Evolutionary conservation across 768 basidiomycete species (phyloP), one percentile per base, ranked within the genome.

Genomic region (Vararia minispora): DNA sequence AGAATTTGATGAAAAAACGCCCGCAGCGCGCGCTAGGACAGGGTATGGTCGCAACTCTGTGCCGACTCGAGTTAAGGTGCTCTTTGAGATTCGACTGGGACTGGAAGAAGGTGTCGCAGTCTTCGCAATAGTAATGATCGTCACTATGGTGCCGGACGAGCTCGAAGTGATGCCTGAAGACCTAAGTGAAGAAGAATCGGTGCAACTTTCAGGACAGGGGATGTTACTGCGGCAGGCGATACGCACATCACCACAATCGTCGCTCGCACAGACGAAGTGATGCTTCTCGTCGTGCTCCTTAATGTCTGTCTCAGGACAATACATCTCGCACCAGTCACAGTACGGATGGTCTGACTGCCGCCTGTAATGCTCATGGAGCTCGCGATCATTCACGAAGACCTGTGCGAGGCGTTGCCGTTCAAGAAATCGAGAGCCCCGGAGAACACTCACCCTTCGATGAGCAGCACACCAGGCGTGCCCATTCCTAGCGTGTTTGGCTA

Each of bases 21-120:
- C 41, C 54, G 49, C 82, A 84, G 25, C 64, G 62, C 4, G 14
- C 41, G 40, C 64, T 59, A 0, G 60, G 57, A 50, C 68, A 58
- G 44, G 56, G 27, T 58, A 55, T 43, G 41, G 52, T 53, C 40
- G 55, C 62, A 3, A 64, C 55, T 6, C 54, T 53, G 52, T 82
- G 80, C 8, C 56, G 29, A 22, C 68, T 62, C 1, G 80, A 80
- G 11, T 64, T 65, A 38, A 72, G 52, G 52, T 83, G 80, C 56
- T 65, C 20, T 8, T 48, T 44, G 17, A 72, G 61, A 39, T 63
- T 66, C 39, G 47, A 60, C 28, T 55, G 55, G 16, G 52, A 62
- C 6, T 39, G 43, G 57, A 80, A 82, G 17, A 51, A 39, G 3
- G 60, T 62, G 14, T 55, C 48, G 56, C 74, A 79, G 0, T 48